A percentile compares a stretch with the other conserved stretches of the same genome.
Conservation (phyloP, 345 rosid genomes). For the Kandelia obovata region DNA sequence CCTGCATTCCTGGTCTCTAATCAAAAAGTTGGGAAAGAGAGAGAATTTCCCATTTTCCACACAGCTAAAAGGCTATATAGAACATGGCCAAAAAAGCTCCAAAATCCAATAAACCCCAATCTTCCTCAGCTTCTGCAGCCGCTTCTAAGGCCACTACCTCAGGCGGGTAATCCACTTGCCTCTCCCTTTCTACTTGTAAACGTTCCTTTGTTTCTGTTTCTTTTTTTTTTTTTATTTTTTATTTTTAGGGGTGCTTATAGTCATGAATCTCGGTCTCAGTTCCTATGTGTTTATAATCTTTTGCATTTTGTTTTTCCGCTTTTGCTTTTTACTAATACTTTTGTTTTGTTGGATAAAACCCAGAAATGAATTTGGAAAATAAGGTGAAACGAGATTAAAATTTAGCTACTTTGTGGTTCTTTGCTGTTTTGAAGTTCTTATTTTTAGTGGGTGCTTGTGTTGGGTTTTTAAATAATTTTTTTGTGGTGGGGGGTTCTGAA, state of each 20-base stretch:
- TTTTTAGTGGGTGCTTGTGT: not conserved
- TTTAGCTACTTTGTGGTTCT: not conserved
- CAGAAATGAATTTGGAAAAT: not conserved
- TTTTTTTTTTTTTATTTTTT: not conserved
- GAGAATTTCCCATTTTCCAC: not conserved
- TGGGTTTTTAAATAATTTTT: no score
- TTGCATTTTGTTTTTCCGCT: not conserved
- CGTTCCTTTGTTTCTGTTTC: not conserved
- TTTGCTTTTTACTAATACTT: no score
- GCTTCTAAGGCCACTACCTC: conserved; percentile 11
- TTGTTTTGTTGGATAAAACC: not conserved
- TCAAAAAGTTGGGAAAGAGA: no score
- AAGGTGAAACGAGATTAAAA: not conserved
- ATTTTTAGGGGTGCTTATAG: not conserved
- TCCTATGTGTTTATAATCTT: no score
- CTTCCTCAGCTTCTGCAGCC: conserved; percentile 23
- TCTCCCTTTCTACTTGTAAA: not conserved
- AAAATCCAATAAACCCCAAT: conserved; percentile 20
- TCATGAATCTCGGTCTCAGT: no score
- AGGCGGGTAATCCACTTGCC: conserved; percentile 1
- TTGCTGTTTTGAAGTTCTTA: not conserved
- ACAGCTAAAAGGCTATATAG: not conserved
- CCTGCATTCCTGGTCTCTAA: no score
- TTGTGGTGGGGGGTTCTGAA: no score
- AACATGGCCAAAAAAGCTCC: conserved; percentile 38